phyloP scores from a whole-genome alignment of 1,284 basidiomycete genomes.

The Vanrija pseudolonga region DNA sequence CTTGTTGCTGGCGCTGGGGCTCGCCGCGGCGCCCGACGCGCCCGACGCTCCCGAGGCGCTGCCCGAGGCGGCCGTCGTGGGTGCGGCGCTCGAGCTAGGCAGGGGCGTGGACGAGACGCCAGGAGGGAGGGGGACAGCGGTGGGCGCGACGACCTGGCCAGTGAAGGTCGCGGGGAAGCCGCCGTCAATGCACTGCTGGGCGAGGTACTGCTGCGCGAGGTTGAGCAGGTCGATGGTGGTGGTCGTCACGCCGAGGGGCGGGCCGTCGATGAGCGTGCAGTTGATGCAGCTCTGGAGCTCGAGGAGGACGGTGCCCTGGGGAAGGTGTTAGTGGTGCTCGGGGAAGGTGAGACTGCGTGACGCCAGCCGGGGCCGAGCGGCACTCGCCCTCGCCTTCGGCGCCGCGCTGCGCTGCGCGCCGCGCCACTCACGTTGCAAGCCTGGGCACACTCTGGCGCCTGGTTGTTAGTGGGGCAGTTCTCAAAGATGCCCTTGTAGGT shows the following conservation, averaged over 20 bases:
- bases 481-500: slow-evolving; percentile 11
- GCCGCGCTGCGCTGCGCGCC: no score
- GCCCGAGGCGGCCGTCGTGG: no score
- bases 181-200: slow-evolving; percentile 5
- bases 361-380: no score
- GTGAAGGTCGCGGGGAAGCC: slow-evolving; percentile 1
- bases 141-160: slow-evolving; percentile 4
- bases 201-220: slow-evolving; percentile 13
- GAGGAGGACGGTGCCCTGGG: slow-evolving; percentile 4
- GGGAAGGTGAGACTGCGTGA: no score
- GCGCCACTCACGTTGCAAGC: slow-evolving; percentile 9
- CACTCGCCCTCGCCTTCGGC: no score
- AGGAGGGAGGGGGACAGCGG: slow-evolving; percentile 4
- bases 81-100: background rate
- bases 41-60: no score
- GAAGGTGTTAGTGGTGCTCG: background rate
- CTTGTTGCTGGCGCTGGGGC: no score
- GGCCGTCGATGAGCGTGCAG: slow-evolving; percentile 3
- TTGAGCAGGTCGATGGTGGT: slow-evolving; percentile 14
- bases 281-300: slow-evolving; percentile 10
- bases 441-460: background rate
- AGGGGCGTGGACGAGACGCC: background rate
- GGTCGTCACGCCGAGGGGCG: background rate
- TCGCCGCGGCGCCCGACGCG: no score
- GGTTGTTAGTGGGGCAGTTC: slow-evolving; percentile 6